A percentile compares a stretch with the other conserved stretches of the same genome.
Conservation (phyloP, 768 basidiomycete species). For the Omphalotus guepiniiformis region DNA sequence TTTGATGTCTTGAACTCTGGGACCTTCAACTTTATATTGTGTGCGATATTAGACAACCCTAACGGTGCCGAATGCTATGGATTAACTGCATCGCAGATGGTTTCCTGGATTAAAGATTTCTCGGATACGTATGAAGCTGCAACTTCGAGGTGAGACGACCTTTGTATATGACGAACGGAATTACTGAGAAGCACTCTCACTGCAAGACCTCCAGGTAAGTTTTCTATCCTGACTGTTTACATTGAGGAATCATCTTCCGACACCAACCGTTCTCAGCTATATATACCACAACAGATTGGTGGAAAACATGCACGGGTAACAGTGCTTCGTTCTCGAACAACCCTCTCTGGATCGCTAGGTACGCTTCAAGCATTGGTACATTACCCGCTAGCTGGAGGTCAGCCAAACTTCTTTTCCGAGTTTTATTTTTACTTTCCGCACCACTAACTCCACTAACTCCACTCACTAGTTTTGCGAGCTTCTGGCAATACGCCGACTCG, state of each 20-base stretch:
- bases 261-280: conserved; percentile 33
- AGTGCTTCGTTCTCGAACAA: conserved; percentile 42
- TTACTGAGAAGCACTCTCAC: neutral
- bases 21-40: neutral
- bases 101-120: conserved; percentile 60
- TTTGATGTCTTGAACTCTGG: neutral
- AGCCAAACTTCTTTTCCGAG: conserved; percentile 12
- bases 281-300: conserved; percentile 66
- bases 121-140: conserved; percentile 50
- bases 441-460: neutral
- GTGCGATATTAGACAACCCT: conserved; percentile 40
- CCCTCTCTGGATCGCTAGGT: conserved; percentile 61
- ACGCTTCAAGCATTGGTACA: conserved; percentile 42
- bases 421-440: too few relatives aligned
- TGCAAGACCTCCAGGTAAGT: conserved; percentile 37
- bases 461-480: conserved; percentile 38
- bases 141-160: conserved; percentile 40
- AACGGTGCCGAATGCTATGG: conserved; percentile 51
- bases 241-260: neutral
- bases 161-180: neutral
- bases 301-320: conserved; percentile 63
- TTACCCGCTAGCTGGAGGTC: conserved; percentile 58
- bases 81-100: conserved; percentile 49
- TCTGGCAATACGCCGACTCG: conserved; percentile 59
- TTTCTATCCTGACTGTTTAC: neutral